These are phyloP conservation scores for Trametes pubescens DNA, from an alignment of 1,284 basidiomycete species.

Conservation along the genomic window DNA sequence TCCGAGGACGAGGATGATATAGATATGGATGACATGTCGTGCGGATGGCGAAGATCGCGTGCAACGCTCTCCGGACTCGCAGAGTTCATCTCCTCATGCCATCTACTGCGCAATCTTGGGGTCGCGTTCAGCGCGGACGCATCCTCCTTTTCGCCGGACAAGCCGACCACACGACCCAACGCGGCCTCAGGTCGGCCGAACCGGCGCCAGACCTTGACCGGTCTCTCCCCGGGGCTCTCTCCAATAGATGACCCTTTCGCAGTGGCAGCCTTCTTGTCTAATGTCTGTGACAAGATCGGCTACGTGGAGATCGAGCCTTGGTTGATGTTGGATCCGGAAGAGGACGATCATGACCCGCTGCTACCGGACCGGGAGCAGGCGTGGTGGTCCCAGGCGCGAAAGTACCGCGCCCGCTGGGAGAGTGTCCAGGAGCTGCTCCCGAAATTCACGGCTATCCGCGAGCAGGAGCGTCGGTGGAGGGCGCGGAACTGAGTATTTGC, in stretches of 20 bases:
- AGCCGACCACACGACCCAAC: too few relatives aligned
- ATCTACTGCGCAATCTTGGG: background rate
- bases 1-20: background rate
- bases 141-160: background rate
- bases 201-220: background rate
- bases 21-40: background rate
- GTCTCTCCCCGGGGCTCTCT: conserved; percentile 12
- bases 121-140: background rate
- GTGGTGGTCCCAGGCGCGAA: background rate
- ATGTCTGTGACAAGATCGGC: background rate
- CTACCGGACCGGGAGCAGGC: background rate
- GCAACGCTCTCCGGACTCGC: background rate
- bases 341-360: background rate
- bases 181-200: background rate
- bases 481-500: background rate
- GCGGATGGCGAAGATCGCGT: background rate
- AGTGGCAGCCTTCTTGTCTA: conserved; percentile 10
- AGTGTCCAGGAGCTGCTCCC: background rate
- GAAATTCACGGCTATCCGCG: background rate
- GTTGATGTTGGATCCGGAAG: background rate
- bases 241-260: background rate
- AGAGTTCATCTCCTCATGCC: background rate
- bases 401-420: background rate
- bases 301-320: background rate
- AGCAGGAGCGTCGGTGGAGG: background rate